These are phyloP conservation scores for Wickerhamiella pararugosa DNA, from an alignment of 1,139 yeast species.

Conservation along the genomic window DNA sequence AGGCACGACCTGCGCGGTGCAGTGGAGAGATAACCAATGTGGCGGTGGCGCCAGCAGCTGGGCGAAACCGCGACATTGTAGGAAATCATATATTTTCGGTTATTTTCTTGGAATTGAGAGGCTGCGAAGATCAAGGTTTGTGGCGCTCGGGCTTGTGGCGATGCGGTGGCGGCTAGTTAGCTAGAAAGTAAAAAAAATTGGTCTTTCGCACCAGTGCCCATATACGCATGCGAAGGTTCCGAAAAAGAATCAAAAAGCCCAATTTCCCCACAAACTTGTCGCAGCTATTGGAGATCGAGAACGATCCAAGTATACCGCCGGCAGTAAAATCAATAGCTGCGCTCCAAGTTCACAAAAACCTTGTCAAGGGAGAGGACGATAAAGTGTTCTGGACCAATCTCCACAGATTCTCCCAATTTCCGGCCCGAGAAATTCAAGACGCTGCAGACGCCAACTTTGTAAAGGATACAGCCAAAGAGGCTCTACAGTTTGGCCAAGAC, in stretches of 20 bases:
- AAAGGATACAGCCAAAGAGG: neutral
- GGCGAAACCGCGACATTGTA: too few relatives aligned
- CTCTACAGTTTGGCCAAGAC: neutral
- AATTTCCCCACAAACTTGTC: neutral
- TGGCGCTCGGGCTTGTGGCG: neutral
- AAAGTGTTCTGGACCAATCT: neutral
- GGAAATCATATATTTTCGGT: neutral
- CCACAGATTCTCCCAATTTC: neutral
- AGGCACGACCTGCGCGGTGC: too few relatives aligned
- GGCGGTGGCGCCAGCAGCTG: too few relatives aligned
- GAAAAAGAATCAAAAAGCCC: neutral
- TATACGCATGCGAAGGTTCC: too few relatives aligned
- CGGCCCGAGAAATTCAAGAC: neutral
- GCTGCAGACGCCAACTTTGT: neutral
- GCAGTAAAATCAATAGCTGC: neutral
- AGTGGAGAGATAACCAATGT: too few relatives aligned
- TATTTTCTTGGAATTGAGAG: neutral
- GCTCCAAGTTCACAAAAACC: neutral
- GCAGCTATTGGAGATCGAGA: neutral
- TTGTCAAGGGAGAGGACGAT: neutral
- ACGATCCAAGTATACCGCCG: neutral
- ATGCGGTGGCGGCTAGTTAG: too few relatives aligned
- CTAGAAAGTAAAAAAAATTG: too few relatives aligned
- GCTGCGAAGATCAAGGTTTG: neutral
- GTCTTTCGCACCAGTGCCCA: too few relatives aligned